phyloP scores from a whole-genome alignment of 108 stramenopile species.

The Skeletonema tropicum region DNA sequence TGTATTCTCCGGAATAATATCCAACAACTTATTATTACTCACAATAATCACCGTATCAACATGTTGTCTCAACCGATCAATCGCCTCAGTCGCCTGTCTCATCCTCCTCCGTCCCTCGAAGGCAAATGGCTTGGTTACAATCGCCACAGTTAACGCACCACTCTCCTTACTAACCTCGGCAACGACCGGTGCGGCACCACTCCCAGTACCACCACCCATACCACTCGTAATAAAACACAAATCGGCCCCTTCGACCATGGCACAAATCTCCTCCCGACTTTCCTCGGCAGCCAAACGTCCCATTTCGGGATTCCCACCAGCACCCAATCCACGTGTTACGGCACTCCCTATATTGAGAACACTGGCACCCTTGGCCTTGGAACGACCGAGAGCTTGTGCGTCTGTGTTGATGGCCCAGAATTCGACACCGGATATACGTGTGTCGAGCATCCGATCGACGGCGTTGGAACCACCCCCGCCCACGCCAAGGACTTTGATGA shows the following conservation, averaged over 20 bases:
- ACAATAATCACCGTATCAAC: slow-evolving; percentile 95
- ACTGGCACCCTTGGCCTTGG: slow-evolving; percentile 61
- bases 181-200: slow-evolving; percentile 86
- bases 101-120: slow-evolving; percentile 90
- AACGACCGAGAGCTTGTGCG: slow-evolving; percentile 79
- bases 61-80: slow-evolving; percentile 68
- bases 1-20: slow-evolving; percentile 92
- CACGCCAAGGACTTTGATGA: slow-evolving; percentile 80
- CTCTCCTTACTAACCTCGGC: slow-evolving; percentile 82
- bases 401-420: slow-evolving; percentile 94
- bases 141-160: slow-evolving; percentile 82
- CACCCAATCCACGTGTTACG: slow-evolving; percentile 90
- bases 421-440: slow-evolving; percentile 82
- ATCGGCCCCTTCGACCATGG: slow-evolving; percentile 83
- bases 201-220: slow-evolving; percentile 92
- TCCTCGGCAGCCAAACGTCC: slow-evolving; percentile 88
- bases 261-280: slow-evolving; percentile 66
- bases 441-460: slow-evolving; percentile 89
- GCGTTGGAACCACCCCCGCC: slow-evolving; percentile 76
- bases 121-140: slow-evolving; percentile 91
- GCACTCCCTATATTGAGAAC: slow-evolving; percentile 83
- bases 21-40: slow-evolving; percentile 91
- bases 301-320: slow-evolving; percentile 88
- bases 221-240: slow-evolving; percentile 89
- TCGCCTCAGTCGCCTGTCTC: slow-evolving; percentile 85